These are phyloP conservation scores for Allantophomopsis lycopodina DNA, from an alignment of 2,329 filamentous ascomycete genomes.

Conservation along the genomic window DNA sequence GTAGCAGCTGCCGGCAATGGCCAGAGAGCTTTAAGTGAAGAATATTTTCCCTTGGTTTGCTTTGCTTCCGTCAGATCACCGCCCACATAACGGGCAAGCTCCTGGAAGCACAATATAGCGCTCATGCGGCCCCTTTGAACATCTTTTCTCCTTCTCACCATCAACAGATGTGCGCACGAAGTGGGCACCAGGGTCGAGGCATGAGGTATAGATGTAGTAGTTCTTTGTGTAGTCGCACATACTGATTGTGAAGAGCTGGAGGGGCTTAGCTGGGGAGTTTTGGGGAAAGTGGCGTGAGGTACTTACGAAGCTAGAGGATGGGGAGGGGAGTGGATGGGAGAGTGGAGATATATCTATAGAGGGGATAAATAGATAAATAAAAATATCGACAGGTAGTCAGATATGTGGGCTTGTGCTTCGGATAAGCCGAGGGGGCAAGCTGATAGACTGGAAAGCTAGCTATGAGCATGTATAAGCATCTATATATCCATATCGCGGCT, in stretches of 20 bases:
- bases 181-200: constrained; percentile 53
- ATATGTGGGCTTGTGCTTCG: no score
- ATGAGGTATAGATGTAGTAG: constrained; percentile 64
- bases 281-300: background rate
- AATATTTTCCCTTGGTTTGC: no score
- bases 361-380: no score
- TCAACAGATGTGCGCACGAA: constrained; percentile 60
- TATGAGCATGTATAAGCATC: no score
- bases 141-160: constrained; percentile 44
- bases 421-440: no score
- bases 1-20: no score
- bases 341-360: background rate
- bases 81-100: constrained; percentile 38
- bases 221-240: constrained; percentile 57
- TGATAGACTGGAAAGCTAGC: no score
- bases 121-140: constrained; percentile 54
- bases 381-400: no score
- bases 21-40: no score
- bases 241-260: constrained; percentile 6
- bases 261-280: background rate
- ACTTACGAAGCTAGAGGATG: background rate
- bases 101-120: constrained; percentile 59
- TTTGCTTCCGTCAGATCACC: no score
- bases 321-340: background rate
- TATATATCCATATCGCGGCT: no score